phyloP scores from a whole-genome alignment of 1,284 basidiomycete genomes.

The Cutaneotrichosporon dermatis region DNA sequence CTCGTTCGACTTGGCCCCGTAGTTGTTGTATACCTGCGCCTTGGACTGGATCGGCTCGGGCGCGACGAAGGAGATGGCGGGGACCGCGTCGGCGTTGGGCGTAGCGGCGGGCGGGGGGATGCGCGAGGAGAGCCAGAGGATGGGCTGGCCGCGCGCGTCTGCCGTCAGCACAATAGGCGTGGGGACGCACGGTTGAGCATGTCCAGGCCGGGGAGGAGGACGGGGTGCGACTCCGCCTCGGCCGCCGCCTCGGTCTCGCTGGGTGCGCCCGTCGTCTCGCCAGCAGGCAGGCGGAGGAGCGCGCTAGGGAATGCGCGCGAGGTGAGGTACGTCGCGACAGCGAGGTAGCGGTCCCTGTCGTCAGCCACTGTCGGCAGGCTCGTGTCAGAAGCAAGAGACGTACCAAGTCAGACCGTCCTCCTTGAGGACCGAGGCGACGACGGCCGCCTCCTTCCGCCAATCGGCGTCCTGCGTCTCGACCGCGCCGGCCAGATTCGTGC shows the following conservation, averaged over 20 bases:
- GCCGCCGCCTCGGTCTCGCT: neutral
- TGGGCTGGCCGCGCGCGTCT: slow-evolving; percentile 59
- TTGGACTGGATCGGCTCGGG: slow-evolving; percentile 48
- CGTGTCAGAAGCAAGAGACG: slow-evolving; percentile 33
- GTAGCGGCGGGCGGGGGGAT: slow-evolving; percentile 23
- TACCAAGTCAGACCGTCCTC: slow-evolving; percentile 64
- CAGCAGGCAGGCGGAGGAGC: slow-evolving; percentile 56
- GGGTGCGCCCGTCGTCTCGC: slow-evolving; percentile 14
- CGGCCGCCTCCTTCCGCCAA: slow-evolving; percentile 60
- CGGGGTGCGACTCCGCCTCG: slow-evolving; percentile 52
- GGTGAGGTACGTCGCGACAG: slow-evolving; percentile 69
- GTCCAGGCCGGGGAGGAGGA: slow-evolving; percentile 80
- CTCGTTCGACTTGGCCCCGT: slow-evolving; percentile 61
- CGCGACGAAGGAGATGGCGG: slow-evolving; percentile 29
- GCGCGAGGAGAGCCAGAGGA: slow-evolving; percentile 68
- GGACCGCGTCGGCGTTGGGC: slow-evolving; percentile 4
- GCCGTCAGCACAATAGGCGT: neutral
- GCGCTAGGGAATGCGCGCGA: slow-evolving; percentile 84
- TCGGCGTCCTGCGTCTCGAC: slow-evolving; percentile 59
- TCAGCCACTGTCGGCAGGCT: neutral
- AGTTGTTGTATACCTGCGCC: slow-evolving; percentile 77
- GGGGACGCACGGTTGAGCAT: slow-evolving; percentile 64
- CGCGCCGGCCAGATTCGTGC: slow-evolving; percentile 75
- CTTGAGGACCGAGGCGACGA: slow-evolving; percentile 50
- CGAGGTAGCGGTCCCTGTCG: slow-evolving; percentile 64